These are phyloP conservation scores for Pezizomycotina sp. DNA, from an alignment of 2,329 filamentous ascomycete genomes.

Conservation along the genomic window DNA sequence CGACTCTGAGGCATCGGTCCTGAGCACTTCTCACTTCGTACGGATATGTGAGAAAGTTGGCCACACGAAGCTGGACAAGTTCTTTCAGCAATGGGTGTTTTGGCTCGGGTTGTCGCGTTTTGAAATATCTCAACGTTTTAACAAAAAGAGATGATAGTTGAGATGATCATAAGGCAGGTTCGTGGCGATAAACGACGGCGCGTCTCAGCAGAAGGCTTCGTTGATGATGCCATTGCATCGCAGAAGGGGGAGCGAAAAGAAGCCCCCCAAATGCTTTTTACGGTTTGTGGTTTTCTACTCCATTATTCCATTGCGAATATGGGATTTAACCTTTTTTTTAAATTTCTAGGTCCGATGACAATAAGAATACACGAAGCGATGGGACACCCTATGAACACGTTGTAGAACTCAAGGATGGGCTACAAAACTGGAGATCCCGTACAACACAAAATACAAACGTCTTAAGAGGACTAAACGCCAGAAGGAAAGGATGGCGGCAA, in stretches of 20 bases:
- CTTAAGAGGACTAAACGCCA: slow-evolving; percentile 73
- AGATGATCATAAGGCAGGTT: slow-evolving; percentile 71
- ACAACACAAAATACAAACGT: slow-evolving; percentile 98
- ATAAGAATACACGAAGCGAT: slow-evolving; percentile 96
- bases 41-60: slow-evolving; percentile 75
- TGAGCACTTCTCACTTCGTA: slow-evolving; percentile 63
- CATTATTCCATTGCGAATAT: too few species aligned
- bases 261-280: too few species aligned
- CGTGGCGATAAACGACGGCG: slow-evolving; percentile 43
- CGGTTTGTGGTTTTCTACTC: slow-evolving; percentile 51
- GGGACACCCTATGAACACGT: slow-evolving; percentile 97
- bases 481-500: slow-evolving; percentile 56
- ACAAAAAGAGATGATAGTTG: slow-evolving; percentile 89
- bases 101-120: slow-evolving; percentile 81
- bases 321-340: too few species aligned
- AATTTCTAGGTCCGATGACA: slow-evolving; percentile 96
- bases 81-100: slow-evolving; percentile 87
- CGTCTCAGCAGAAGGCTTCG: slow-evolving; percentile 46
- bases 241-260: too few species aligned
- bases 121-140: slow-evolving; percentile 73
- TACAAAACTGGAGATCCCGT: slow-evolving; percentile 81
- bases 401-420: slow-evolving; percentile 77
- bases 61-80: slow-evolving; percentile 69
- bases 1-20: slow-evolving; percentile 51
- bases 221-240: slow-evolving; percentile 70